These are phyloP conservation scores for Paecilomyces formosus DNA, from an alignment of 2,329 filamentous ascomycete species.

Conservation along the genomic window DNA sequence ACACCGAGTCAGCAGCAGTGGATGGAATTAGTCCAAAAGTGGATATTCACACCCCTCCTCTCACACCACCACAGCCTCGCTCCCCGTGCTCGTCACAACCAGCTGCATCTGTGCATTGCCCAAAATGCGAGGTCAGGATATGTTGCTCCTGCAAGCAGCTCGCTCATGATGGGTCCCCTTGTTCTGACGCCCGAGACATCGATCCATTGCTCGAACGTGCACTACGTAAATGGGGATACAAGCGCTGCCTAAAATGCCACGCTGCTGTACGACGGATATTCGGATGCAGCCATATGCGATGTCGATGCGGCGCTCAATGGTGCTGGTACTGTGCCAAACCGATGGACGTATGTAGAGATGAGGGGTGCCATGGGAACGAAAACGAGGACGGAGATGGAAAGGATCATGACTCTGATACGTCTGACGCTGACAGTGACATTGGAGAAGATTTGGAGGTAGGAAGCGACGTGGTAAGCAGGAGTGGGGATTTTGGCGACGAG, in stretches of 20 bases:
- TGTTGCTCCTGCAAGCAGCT: slow-evolving; percentile 39
- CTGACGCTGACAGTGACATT: slow-evolving; percentile 2
- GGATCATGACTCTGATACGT: background rate
- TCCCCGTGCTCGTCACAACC: slow-evolving; percentile 13
- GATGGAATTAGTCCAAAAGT: background rate
- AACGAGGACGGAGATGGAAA: slow-evolving; percentile 1
- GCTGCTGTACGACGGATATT: slow-evolving; percentile 42
- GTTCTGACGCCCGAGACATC: slow-evolving; percentile 24
- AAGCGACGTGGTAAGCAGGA: slow-evolving; percentile 9
- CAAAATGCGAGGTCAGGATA: slow-evolving; percentile 34
- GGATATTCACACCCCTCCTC: slow-evolving; percentile 2
- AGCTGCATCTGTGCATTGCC: slow-evolving; percentile 31
- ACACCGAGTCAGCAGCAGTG: background rate
- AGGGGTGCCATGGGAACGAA: slow-evolving; percentile 7
- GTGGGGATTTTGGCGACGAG: slow-evolving; percentile 24
- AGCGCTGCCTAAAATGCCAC: slow-evolving; percentile 43
- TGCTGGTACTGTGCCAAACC: slow-evolving; percentile 39
- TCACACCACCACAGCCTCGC: slow-evolving; percentile 1
- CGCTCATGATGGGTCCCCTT: slow-evolving; percentile 25
- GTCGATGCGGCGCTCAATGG: slow-evolving; percentile 44
- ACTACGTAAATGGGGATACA: slow-evolving; percentile 40
- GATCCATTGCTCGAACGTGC: slow-evolving; percentile 26
- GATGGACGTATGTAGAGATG: slow-evolving; percentile 21
- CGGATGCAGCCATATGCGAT: slow-evolving; percentile 43
- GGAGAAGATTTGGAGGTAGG: slow-evolving; percentile 10